Evolutionary conservation across 345 rosid genomes (phyloP), one percentile per base, ranked within the genome.

Genomic region (Isatis tinctoria): DNA sequence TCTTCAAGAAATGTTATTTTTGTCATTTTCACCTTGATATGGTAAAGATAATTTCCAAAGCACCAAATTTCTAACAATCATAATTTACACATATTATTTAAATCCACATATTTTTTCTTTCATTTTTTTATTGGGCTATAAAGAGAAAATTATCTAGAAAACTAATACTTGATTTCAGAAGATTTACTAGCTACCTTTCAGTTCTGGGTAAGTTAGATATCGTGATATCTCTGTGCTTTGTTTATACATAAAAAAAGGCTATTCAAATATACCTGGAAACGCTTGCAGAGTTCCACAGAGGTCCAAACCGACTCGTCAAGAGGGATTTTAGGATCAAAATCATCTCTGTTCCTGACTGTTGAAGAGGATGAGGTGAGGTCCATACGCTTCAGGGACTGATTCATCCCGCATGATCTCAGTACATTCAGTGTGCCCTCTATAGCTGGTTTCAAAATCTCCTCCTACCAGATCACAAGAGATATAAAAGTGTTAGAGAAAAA

Each of bases 221-320:
- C n/a, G n/a, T n/a, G n/a, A n/a, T n/a, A n/a, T n/a, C 3, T 48
- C 54, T 2, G 14, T 22, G 22, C 6, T 10, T 22, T 10, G 17
- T 40, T 11, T 20, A 22, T 1, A 22, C 24, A 36, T 4, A n/a
- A n/a, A n/a, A n/a, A 49, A 16, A 26, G 1, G 47, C n/a, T n/a
- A n/a, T 11, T 11, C 41, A 27, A 32, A n/a, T n/a, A 48, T 28
- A 90, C 97, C 89, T 90, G 83, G 18, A 82, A 82, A 33, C 74
- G 84, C 77, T 90, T 82, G 58, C 98, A 94, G 59, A 88, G 87
- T 54, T 91, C 87, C 5, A 82, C 40, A 60, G 92, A 91, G 80
- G 88, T 90, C 97, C 98, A 94, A 70, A 87, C 82, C 4, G 97
- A 88, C 81, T 94, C 97, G n/a, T 91, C 90, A 12, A 90, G 77